Conservation (phyloP, 106 monocot species). For the Dactylorhiza incarnata region DNA sequence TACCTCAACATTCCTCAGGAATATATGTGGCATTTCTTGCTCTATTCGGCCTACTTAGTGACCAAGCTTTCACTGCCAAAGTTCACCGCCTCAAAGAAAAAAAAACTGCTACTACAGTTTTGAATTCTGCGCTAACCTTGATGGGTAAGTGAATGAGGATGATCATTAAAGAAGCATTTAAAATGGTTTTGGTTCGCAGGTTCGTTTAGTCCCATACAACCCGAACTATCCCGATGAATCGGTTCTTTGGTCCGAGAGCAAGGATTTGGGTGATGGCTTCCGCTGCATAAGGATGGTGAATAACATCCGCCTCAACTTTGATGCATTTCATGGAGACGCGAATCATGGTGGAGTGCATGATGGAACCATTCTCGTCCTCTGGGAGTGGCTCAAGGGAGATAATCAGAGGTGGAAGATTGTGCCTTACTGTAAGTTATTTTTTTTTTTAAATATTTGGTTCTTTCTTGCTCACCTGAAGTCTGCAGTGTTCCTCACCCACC, state of each 20-base stretch:
- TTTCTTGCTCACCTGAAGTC: background rate
- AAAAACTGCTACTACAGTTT: too few species aligned
- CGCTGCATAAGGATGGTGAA: conserved; percentile 35
- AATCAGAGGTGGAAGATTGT: conserved; percentile 37
- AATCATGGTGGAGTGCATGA: conserved; percentile 28
- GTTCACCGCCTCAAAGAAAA: too few species aligned
- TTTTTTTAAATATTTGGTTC: background rate
- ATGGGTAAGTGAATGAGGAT: too few species aligned
- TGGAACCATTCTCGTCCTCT: conserved; percentile 24
- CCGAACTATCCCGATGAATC: conserved; percentile 21
- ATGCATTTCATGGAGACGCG: conserved; percentile 28
- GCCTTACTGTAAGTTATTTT: conserved; percentile 26
- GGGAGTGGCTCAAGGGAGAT: conserved; percentile 32
- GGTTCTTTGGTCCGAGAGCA: conserved; percentile 27
- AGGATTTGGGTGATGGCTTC: conserved; percentile 25
- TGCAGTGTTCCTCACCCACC: background rate
- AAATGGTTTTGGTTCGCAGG: conserved; percentile 5
- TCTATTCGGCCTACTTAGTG: too few species aligned
- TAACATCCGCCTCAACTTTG: conserved; percentile 31
- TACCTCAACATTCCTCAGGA: too few species aligned
- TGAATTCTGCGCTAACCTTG: too few species aligned
- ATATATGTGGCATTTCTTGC: too few species aligned
- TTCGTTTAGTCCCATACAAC: conserved; percentile 20
- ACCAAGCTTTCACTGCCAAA: too few species aligned
- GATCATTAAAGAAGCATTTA: too few species aligned